phyloP scores from a whole-genome alignment of 2,329 filamentous ascomycete genomes.

The Metarhizium guizhouense region DNA sequence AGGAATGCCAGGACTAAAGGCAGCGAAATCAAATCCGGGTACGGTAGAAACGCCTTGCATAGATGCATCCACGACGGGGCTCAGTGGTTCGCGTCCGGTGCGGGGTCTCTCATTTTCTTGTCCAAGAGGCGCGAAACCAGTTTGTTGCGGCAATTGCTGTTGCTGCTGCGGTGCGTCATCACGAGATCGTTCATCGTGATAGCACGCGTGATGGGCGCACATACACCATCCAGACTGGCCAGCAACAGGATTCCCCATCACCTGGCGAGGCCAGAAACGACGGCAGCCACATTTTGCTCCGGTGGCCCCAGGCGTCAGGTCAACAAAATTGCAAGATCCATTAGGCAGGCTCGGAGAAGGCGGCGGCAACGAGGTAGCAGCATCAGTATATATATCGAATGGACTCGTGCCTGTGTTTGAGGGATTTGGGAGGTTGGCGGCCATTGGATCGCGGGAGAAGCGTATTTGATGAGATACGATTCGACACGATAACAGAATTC shows the following conservation, averaged over 20 bases:
- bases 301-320: constrained; percentile 41
- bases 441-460: constrained; percentile 32
- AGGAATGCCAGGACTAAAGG: constrained; percentile 20
- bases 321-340: constrained; percentile 50
- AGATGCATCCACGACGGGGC: constrained; percentile 41
- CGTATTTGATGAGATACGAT: not conserved
- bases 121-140: constrained; percentile 16
- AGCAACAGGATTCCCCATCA: constrained; percentile 21
- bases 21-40: constrained; percentile 32
- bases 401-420: constrained; percentile 33
- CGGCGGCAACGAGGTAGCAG: constrained; percentile 17
- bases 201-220: constrained; percentile 56
- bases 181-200: constrained; percentile 38
- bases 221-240: constrained; percentile 47
- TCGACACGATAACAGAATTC: not conserved
- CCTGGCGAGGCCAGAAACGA: constrained; percentile 47
- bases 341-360: constrained; percentile 32
- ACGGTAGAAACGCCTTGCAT: constrained; percentile 28
- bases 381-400: constrained; percentile 49
- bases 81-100: constrained; percentile 40
- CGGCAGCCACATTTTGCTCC: constrained; percentile 50
- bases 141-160: constrained; percentile 10
- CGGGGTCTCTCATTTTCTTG: constrained; percentile 47
- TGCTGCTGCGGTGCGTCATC: constrained; percentile 9
- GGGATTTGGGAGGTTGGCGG: constrained; percentile 38